phyloP scores from a whole-genome alignment of 306 rosid genomes.

The Urtica urens region DNA sequence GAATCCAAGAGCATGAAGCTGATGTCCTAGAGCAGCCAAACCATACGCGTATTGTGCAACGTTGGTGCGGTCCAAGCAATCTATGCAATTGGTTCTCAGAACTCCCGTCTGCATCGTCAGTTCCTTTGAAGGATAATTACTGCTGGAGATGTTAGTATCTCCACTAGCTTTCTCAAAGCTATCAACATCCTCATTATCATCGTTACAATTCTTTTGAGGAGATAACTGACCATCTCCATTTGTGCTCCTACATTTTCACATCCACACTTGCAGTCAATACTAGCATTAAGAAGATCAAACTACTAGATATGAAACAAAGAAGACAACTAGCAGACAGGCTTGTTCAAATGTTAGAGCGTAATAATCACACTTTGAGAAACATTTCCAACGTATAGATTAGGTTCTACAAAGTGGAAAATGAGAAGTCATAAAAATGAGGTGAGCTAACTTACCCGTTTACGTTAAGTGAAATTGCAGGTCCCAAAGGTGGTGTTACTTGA shows the following conservation, averaged over 20 bases:
- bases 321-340: background rate
- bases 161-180: conserved; percentile 20
- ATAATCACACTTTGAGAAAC: background rate
- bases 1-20: conserved; percentile 57
- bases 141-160: conserved; percentile 25
- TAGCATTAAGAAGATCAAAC: background rate
- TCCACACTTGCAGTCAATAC: background rate
- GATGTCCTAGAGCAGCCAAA: conserved; percentile 72
- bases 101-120: conserved; percentile 61
- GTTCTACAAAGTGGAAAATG: too few relatives aligned
- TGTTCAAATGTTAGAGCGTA: background rate
- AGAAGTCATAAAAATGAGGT: conserved; percentile 5
- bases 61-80: conserved; percentile 94
- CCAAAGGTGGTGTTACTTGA: conserved; percentile 36
- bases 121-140: conserved; percentile 32
- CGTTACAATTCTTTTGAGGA: conserved; percentile 22
- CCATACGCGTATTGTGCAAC: conserved; percentile 96
- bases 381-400: too few relatives aligned
- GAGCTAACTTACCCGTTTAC: conserved; percentile 38
- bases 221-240: conserved; percentile 6
- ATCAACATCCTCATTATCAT: conserved; percentile 21
- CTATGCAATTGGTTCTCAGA: conserved; percentile 91
- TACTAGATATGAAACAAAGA: background rate
- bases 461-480: conserved; percentile 24
- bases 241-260: too few relatives aligned